Evolutionary conservation across 805 yeast species (phyloP).

Genomic region (Lipomyces lipofer): DNA sequence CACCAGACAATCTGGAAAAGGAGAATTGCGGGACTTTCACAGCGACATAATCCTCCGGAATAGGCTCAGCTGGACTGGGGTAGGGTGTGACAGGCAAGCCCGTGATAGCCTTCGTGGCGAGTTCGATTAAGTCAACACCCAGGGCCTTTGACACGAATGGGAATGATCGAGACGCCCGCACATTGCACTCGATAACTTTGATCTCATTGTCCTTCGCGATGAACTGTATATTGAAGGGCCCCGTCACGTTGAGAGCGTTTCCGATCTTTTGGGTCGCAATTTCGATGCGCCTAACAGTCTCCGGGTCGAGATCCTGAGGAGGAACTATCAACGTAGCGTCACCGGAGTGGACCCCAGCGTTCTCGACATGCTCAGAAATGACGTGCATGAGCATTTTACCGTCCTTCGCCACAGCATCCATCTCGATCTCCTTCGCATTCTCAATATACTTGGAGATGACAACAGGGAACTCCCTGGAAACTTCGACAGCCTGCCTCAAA

Average conservation of each 20-base stretch:
- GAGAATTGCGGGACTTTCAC: slow-evolving; percentile 97
- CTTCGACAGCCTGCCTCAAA: slow-evolving; percentile 92
- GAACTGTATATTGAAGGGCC: slow-evolving; percentile 96
- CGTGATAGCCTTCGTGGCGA: slow-evolving; percentile 95
- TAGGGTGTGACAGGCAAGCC: slow-evolving; percentile 86
- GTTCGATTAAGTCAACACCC: slow-evolving; percentile 92
- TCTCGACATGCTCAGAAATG: slow-evolving; percentile 97
- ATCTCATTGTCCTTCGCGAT: slow-evolving; percentile 94
- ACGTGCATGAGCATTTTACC: slow-evolving; percentile 96
- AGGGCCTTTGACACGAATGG: slow-evolving; percentile 98
- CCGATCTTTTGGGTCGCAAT: slow-evolving; percentile 97
- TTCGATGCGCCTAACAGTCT: slow-evolving; percentile 83
- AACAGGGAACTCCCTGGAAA: slow-evolving; percentile 96
- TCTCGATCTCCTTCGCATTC: slow-evolving; percentile 95
- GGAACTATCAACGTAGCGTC: slow-evolving; percentile 97
- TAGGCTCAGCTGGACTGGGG: slow-evolving; percentile 82
- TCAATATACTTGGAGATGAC: slow-evolving; percentile 96
- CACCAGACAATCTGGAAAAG: slow-evolving; percentile 94
- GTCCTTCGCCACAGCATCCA: slow-evolving; percentile 96
- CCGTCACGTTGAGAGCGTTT: slow-evolving; percentile 90
- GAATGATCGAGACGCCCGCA: slow-evolving; percentile 98
- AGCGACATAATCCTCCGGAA: slow-evolving; percentile 73
- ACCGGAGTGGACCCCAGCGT: slow-evolving; percentile 99
- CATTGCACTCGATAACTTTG: slow-evolving; percentile 98
- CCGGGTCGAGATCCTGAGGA: slow-evolving; percentile 91